phyloP scores from a whole-genome alignment of 106 monocot genomes.

The Dioscorea dumetorum region DNA sequence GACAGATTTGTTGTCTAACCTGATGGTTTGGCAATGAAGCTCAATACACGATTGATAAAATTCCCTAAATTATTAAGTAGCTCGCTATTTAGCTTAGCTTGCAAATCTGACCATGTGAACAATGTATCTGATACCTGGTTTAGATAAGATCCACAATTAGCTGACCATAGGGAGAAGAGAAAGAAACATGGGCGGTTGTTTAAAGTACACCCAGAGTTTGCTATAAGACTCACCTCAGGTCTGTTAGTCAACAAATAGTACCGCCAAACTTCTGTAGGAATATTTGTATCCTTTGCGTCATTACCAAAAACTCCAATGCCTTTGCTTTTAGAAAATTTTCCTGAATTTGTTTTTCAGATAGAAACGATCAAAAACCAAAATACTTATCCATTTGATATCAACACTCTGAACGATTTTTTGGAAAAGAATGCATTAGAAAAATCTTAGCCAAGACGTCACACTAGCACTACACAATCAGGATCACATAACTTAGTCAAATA shows the following conservation, averaged over 20 bases:
- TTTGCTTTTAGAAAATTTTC: constrained; percentile 96
- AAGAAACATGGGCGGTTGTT: neutral
- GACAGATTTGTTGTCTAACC: constrained; percentile 24
- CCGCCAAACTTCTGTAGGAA: constrained; percentile 94
- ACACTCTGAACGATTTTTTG: too few relatives aligned
- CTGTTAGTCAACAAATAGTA: constrained; percentile 92
- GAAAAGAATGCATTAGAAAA: too few relatives aligned
- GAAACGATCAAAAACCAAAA: too few relatives aligned
- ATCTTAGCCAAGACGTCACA: too few relatives aligned
- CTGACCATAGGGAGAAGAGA: neutral
- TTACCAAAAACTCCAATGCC: constrained; percentile 97
- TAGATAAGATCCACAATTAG: constrained; percentile 4
- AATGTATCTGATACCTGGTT: constrained; percentile 89
- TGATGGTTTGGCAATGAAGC: constrained; percentile 84
- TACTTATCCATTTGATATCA: too few relatives aligned
- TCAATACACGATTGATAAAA: constrained; percentile 87
- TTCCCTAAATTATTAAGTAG: constrained; percentile 87
- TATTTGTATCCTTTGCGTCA: constrained; percentile 85
- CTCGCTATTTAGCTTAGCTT: constrained; percentile 92
- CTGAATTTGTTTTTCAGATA: constrained; percentile 24
- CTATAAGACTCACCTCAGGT: constrained; percentile 65
- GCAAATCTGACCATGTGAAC: constrained; percentile 93
- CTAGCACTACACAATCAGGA: too few relatives aligned
- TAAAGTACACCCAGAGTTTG: neutral
- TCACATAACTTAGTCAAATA: too few relatives aligned